These are phyloP conservation scores for Penicillium cataractarum DNA, from an alignment of 495 filamentous ascomycete species.

Conservation along the genomic window DNA sequence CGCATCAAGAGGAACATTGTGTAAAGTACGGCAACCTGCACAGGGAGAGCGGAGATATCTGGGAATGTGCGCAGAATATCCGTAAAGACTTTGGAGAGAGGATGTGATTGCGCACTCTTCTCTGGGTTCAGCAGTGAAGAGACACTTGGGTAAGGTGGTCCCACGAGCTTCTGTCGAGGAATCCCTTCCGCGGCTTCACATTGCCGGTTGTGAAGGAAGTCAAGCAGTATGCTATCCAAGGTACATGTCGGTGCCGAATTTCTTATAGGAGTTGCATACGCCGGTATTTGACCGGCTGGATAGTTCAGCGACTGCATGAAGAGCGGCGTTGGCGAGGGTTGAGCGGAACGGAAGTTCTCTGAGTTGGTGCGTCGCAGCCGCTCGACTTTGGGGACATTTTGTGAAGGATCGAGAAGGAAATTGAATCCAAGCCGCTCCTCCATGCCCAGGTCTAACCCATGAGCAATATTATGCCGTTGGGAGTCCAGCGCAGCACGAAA, in stretches of 20 bases:
- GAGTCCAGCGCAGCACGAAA: slow-evolving; percentile 47
- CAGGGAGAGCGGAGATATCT: slow-evolving; percentile 66
- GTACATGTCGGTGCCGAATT: slow-evolving; percentile 69
- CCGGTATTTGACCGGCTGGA: slow-evolving; percentile 31
- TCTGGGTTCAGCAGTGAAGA: slow-evolving; percentile 73
- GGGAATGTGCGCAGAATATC: slow-evolving; percentile 79
- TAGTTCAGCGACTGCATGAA: slow-evolving; percentile 33
- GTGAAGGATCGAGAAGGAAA: slow-evolving; percentile 62
- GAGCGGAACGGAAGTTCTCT: slow-evolving; percentile 30
- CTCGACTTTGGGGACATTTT: slow-evolving; percentile 48
- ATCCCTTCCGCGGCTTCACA: slow-evolving; percentile 64
- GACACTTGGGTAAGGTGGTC: slow-evolving; percentile 75
- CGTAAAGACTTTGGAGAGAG: slow-evolving; percentile 78
- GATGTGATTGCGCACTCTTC: slow-evolving; percentile 62
- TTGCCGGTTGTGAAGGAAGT: slow-evolving; percentile 72
- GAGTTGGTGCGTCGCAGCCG: slow-evolving; percentile 38
- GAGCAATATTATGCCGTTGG: slow-evolving; percentile 57
- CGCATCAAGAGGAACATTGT: slow-evolving; percentile 84
- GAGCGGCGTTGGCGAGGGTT: slow-evolving; percentile 26
- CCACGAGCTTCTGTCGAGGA: slow-evolving; percentile 61
- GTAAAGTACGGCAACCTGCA: slow-evolving; percentile 77
- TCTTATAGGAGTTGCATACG: slow-evolving; percentile 55
- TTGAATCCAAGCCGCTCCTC: slow-evolving; percentile 68
- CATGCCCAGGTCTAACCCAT: slow-evolving; percentile 59
- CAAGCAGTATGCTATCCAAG: slow-evolving; percentile 72